A percentile compares a stretch with the other conserved stretches of the same genome.
Evolutionary conservation across 2,329 filamentous ascomycete genomes (phyloP).

Genomic region (Zarea fungicola): DNA sequence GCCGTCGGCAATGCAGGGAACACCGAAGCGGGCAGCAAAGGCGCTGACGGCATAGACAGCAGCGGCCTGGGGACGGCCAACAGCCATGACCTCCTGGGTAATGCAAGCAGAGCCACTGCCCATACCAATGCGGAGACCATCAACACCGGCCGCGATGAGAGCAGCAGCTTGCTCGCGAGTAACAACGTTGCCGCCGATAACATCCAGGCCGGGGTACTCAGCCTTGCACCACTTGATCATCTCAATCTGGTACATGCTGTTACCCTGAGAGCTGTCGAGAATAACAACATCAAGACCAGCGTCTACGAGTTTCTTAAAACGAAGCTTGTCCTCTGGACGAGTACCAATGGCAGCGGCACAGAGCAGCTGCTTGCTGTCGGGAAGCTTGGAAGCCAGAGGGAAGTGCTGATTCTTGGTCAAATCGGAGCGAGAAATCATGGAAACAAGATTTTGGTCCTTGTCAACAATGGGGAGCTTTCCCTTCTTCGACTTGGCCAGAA

Average conservation of each 20-base stretch:
- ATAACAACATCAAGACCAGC: constrained; percentile 94
- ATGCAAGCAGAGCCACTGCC: constrained; percentile 97
- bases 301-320: constrained; percentile 82
- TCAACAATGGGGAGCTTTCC: constrained; percentile 95
- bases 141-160: constrained; percentile 88
- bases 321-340: constrained; percentile 82
- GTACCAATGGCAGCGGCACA: constrained; percentile 94
- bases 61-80: constrained; percentile 91
- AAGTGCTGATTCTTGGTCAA: constrained; percentile 98
- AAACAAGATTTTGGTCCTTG: constrained; percentile 75
- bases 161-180: constrained; percentile 92
- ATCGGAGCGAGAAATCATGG: constrained; percentile 89
- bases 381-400: constrained; percentile 91
- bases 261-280: constrained; percentile 94
- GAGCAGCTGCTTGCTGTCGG: constrained; percentile 95
- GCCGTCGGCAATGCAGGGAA: constrained; percentile 96
- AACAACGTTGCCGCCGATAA: constrained; percentile 97
- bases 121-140: constrained; percentile 98
- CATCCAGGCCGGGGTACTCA: constrained; percentile 78
- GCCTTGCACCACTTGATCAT: constrained; percentile 97
- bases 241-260: constrained; percentile 97
- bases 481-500: constrained; percentile 94
- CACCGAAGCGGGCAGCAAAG: constrained; percentile 89
- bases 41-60: constrained; percentile 84
- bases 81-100: constrained; percentile 99